phyloP scores from a whole-genome alignment of 345 rosid genomes.

The Salix brachista region DNA sequence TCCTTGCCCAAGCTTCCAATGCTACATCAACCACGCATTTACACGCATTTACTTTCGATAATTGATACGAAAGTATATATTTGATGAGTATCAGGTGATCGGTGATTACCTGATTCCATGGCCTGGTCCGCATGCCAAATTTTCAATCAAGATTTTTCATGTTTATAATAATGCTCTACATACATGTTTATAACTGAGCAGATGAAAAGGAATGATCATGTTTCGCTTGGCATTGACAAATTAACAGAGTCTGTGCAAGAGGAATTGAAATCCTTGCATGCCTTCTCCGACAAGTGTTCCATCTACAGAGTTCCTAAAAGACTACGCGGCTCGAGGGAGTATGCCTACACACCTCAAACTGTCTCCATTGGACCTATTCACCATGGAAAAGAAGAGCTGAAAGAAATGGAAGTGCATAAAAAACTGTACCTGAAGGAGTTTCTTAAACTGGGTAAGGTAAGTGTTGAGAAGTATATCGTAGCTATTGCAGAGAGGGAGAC shows the following conservation, averaged over 20 bases:
- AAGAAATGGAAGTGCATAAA: constrained; percentile 17
- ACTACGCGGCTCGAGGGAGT: not conserved
- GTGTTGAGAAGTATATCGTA: not conserved
- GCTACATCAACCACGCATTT: too few species aligned
- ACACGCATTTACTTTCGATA: too few species aligned
- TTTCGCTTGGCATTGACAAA: not conserved
- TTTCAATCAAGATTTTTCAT: too few species aligned
- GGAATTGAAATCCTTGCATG: not conserved
- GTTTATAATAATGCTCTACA: too few species aligned
- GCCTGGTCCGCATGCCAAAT: too few species aligned
- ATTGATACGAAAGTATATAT: too few species aligned
- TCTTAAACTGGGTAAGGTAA: not conserved
- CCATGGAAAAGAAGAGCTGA: constrained; percentile 6
- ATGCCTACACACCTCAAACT: constrained; percentile 9
- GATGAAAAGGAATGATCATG: not conserved
- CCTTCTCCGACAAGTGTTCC: too few species aligned
- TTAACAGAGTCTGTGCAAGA: not conserved
- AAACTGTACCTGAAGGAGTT: not conserved
- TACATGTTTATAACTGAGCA: too few species aligned
- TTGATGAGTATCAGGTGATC: too few species aligned
- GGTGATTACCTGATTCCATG: too few species aligned
- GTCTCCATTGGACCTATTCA: constrained; percentile 19
- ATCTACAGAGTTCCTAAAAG: too few species aligned
- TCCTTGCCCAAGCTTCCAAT: too few species aligned
- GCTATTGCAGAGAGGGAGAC: not conserved